These are phyloP conservation scores for Fusarium irregulare DNA, from an alignment of 2,329 filamentous ascomycete species.

Conservation along the genomic window DNA sequence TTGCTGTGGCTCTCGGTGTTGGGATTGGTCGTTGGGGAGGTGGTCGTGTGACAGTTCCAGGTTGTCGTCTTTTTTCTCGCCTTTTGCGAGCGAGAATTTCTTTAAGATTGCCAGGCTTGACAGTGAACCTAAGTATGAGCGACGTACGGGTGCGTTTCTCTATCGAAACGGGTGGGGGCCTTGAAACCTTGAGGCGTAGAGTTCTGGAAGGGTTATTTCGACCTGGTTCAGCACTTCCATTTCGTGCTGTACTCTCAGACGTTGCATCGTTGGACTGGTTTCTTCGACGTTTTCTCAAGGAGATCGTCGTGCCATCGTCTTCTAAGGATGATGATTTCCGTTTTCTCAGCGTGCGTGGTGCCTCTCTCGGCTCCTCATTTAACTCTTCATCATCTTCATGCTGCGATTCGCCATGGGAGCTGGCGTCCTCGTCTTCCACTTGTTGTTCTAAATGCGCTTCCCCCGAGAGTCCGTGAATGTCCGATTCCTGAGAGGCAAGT, in stretches of 20 bases:
- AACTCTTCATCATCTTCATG: constrained; percentile 17
- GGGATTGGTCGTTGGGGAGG: constrained; percentile 44
- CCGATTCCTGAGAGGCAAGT: constrained; percentile 46
- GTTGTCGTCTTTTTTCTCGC: constrained; percentile 48
- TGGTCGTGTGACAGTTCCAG: constrained; percentile 33
- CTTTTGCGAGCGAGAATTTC: constrained; percentile 52
- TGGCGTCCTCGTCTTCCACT: constrained; percentile 22
- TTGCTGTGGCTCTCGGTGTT: constrained; percentile 34
- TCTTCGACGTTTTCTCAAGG: constrained; percentile 65
- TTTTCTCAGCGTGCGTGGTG: constrained; percentile 82
- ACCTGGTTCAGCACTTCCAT: constrained; percentile 46
- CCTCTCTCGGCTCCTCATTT: constrained; percentile 56
- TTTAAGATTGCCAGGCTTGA: constrained; percentile 54
- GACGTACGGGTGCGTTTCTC: constrained; percentile 52
- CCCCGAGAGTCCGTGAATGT: constrained; percentile 29
- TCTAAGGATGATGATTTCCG: constrained; percentile 82
- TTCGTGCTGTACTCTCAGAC: constrained; percentile 51
- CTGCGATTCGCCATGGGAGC: constrained; percentile 27
- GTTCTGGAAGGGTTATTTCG: constrained; percentile 64
- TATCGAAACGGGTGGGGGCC: constrained; percentile 56
- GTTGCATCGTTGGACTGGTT: constrained; percentile 58
- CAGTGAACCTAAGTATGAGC: constrained; percentile 52
- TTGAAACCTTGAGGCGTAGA: constrained; percentile 64
- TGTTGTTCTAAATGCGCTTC: constrained; percentile 18
- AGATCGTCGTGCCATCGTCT: constrained; percentile 64